phyloP scores from a whole-genome alignment of 495 filamentous ascomycete genomes.

The Elaphomyces granulatus region DNA sequence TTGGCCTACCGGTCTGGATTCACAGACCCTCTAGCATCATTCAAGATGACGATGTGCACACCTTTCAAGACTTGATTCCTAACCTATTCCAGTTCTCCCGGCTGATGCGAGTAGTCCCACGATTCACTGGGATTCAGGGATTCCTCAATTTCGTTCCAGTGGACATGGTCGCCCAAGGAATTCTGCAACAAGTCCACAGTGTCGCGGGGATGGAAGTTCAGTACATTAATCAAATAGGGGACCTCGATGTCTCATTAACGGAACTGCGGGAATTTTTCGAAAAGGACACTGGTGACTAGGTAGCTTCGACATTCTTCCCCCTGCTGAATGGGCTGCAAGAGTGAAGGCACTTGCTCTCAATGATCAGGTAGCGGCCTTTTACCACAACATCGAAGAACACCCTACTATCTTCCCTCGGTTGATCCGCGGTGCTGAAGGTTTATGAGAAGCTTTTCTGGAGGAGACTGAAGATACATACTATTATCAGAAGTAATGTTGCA shows the following conservation, averaged over 20 bases:
- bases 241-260: not conserved
- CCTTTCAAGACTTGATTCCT: constrained; percentile 10
- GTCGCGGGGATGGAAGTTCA: not conserved
- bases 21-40: constrained; percentile 26
- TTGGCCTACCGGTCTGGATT: constrained; percentile 24
- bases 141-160: not conserved
- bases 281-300: not conserved
- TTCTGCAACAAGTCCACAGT: not conserved
- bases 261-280: not conserved
- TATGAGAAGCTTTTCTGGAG: too few species aligned
- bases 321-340: not conserved
- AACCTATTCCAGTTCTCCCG: constrained; percentile 11
- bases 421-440: too few species aligned
- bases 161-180: not conserved
- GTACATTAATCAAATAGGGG: not conserved
- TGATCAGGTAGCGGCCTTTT: not conserved
- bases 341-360: not conserved
- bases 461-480: too few species aligned
- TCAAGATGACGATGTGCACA: constrained; percentile 4
- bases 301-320: not conserved
- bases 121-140: not conserved
- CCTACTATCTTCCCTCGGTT: too few species aligned
- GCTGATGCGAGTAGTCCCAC: constrained; percentile 7
- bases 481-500: too few species aligned
- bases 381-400: too few species aligned